Percentiles rank a stretch among this genome's conserved stretches.
Conservation (phyloP, 2,329 filamentous ascomycete genomes). For the Alternaria consortialis region DNA sequence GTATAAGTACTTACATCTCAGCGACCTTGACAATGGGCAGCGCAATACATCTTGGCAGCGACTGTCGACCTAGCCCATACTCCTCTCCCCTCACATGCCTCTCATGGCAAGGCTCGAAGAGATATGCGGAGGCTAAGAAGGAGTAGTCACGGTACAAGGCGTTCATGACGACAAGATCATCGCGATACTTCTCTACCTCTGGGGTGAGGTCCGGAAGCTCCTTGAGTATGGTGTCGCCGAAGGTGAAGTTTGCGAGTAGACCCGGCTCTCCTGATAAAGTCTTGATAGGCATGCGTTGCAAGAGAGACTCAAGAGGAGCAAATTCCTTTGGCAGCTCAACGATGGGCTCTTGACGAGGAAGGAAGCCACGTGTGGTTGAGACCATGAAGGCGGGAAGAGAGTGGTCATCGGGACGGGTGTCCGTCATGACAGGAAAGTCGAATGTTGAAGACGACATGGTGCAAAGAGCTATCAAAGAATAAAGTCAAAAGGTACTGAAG, state of each 20-base stretch:
- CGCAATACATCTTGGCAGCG: conserved; percentile 77
- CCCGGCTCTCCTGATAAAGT: conserved; percentile 77
- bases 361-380: conserved; percentile 76
- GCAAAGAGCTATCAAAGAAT: conserved; percentile 36
- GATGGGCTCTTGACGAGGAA: conserved; percentile 66
- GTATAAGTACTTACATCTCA: conserved; percentile 73
- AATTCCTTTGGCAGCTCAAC: conserved; percentile 75
- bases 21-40: conserved; percentile 84
- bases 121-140: conserved; percentile 87
- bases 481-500: conserved; percentile 1
- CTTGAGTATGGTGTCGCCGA: conserved; percentile 78
- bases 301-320: conserved; percentile 73
- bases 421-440: conserved; percentile 69
- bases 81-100: conserved; percentile 71
- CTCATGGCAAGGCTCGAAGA: conserved; percentile 91
- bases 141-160: conserved; percentile 91
- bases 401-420: conserved; percentile 69
- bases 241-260: conserved; percentile 75
- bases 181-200: conserved; percentile 73
- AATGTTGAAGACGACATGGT: conserved; percentile 51
- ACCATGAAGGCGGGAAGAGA: conserved; percentile 80
- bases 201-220: conserved; percentile 80
- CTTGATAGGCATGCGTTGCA: conserved; percentile 81
- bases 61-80: conserved; percentile 80
- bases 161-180: conserved; percentile 81